Conservation (phyloP, 352 stramenopile genomes). For the Globisporangium cylindrosporum region DNA sequence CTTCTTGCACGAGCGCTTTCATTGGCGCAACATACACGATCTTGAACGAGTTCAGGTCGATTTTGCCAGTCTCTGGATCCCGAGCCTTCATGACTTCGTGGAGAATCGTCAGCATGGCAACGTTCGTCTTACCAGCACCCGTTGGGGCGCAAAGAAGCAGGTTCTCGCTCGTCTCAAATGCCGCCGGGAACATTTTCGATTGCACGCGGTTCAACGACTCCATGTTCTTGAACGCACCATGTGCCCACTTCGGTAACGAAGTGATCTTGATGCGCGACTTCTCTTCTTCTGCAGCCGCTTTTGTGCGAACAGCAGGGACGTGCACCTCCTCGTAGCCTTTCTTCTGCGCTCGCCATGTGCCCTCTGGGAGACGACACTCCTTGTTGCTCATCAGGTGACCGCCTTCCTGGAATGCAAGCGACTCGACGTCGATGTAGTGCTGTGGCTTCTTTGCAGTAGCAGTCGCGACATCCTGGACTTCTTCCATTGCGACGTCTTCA, state of each 20-base stretch:
- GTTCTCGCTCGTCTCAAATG: conserved; percentile 95
- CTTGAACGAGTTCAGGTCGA: conserved; percentile 98
- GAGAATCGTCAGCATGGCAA: conserved; percentile 98
- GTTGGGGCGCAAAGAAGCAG: conserved; percentile 98
- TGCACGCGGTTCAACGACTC: conserved; percentile 99
- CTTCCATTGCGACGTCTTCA: conserved; percentile 56
- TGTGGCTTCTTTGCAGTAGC: conserved; percentile 55
- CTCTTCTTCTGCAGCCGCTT: conserved; percentile 68
- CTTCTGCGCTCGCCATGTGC: conserved; percentile 97
- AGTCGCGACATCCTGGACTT: conserved; percentile 15
- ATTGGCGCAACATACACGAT: conserved; percentile 99
- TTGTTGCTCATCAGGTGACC: conserved; percentile 99
- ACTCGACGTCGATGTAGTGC: conserved; percentile 94
- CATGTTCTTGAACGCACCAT: conserved; percentile 96
- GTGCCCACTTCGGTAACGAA: conserved; percentile 94
- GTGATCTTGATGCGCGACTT: conserved; percentile 86
- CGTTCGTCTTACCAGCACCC: conserved; percentile 99
- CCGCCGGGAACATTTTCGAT: conserved; percentile 94
- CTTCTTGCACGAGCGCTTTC: conserved; percentile 99
- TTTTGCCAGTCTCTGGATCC: conserved; percentile 71
- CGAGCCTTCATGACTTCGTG: conserved; percentile 96
- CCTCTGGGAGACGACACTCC: conserved; percentile 94
- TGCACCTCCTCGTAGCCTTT: conserved; percentile 99
- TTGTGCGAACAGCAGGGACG: conserved; percentile 94
- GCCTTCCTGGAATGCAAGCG: conserved; percentile 94